These are phyloP conservation scores for Adenanthera pavonina DNA, from an alignment of 306 rosid species.

Conservation along the genomic window DNA sequence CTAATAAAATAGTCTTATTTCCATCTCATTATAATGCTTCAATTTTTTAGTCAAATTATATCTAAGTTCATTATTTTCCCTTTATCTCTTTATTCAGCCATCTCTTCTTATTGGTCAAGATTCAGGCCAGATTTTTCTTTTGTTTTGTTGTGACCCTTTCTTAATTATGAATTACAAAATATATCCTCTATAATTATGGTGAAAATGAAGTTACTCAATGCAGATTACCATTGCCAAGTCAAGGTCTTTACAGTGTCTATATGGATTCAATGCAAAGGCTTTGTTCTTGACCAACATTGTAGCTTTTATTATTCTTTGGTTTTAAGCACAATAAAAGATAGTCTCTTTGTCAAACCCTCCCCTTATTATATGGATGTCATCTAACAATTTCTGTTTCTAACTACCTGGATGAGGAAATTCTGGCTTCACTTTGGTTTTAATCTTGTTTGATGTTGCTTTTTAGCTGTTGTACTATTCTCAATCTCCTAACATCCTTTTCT, in stretches of 20 bases:
- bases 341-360: background rate
- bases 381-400: background rate
- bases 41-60: slow-evolving; percentile 7
- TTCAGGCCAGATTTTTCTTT: background rate
- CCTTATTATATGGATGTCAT: background rate
- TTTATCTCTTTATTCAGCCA: background rate
- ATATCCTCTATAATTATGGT: background rate
- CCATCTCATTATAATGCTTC: slow-evolving; percentile 6
- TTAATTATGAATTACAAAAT: background rate
- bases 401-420: slow-evolving; percentile 16
- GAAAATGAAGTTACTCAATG: background rate
- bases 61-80: background rate
- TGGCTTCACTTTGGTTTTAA: slow-evolving; percentile 16
- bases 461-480: slow-evolving; percentile 24
- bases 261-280: background rate
- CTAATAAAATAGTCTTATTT: slow-evolving; percentile 6
- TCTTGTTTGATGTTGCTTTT: slow-evolving; percentile 36
- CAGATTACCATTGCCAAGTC: background rate
- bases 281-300: background rate
- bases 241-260: background rate
- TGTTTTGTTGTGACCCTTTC: background rate
- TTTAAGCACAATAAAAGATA: background rate
- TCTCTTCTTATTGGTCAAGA: background rate
- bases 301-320: background rate
- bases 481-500: slow-evolving; percentile 5